Conservation (phyloP, 352 stramenopile genomes). For the Phytophthora ohioensis region DNA sequence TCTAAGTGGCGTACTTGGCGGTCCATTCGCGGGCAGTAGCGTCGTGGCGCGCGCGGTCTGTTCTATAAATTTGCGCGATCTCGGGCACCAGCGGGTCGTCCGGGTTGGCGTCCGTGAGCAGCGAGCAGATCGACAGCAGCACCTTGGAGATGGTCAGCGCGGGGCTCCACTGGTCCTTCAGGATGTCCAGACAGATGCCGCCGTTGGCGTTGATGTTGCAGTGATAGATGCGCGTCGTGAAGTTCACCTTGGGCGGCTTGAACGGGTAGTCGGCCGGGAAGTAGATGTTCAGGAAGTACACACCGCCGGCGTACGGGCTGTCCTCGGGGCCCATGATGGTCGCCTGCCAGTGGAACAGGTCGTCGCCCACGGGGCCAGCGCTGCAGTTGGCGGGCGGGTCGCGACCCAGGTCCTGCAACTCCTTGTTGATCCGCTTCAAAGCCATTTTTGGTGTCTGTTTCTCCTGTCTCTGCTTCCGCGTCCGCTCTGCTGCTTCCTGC, state of each 20-base stretch:
- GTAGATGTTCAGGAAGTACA: constrained; percentile 99
- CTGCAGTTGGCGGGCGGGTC: constrained; percentile 99
- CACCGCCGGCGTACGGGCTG: constrained; percentile 97
- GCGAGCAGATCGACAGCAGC: constrained; percentile 99
- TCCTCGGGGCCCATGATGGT: constrained; percentile 99
- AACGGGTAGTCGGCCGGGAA: constrained; percentile 99
- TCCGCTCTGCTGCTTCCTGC: constrained; percentile 45
- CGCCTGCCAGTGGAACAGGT: constrained; percentile 98
- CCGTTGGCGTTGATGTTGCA: constrained; percentile 99
- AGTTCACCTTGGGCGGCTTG: constrained; percentile 99
- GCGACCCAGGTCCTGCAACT: constrained; percentile 94
- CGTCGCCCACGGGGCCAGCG: constrained; percentile 97
- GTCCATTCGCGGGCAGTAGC: constrained; percentile 97
- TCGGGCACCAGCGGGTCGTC: constrained; percentile 97
- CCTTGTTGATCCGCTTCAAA: constrained; percentile 97
- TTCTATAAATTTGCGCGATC: constrained; percentile 96
- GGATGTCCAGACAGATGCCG: constrained; percentile 99
- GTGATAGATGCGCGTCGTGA: constrained; percentile 99
- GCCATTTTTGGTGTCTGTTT: constrained; percentile 67
- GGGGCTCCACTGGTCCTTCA: constrained; percentile 99
- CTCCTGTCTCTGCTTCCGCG: constrained; percentile 26
- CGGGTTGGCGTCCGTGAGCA: constrained; percentile 99
- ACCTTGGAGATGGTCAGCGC: constrained; percentile 99
- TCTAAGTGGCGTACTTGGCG: constrained; percentile 99
- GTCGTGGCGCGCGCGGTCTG: constrained; percentile 94